Evolutionary conservation across 2,329 filamentous ascomycete species (phyloP).

Genomic region (Mycogone perniciosa): DNA sequence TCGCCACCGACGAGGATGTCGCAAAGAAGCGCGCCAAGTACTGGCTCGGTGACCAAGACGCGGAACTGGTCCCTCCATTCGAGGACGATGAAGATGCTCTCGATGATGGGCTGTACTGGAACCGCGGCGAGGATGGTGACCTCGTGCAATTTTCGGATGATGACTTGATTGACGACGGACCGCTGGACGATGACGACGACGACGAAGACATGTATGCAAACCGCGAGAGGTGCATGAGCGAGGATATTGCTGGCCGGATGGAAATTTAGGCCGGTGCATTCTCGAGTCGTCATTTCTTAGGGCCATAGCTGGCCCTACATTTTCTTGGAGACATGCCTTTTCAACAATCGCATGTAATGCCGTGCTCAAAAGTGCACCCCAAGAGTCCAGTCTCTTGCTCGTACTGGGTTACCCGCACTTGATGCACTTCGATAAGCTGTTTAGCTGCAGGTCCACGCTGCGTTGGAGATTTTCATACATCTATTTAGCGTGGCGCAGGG

Average conservation of each 20-base stretch:
- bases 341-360: conserved; percentile 5
- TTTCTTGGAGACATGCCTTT: neutral
- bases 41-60: conserved; percentile 71
- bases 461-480: neutral
- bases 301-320: neutral
- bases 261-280: conserved; percentile 42
- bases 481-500: conserved; percentile 23
- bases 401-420: neutral
- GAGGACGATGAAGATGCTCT: conserved; percentile 43
- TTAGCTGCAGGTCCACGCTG: neutral
- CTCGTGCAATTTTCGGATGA: conserved; percentile 48
- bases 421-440: neutral
- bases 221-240: conserved; percentile 51
- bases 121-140: conserved; percentile 52
- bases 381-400: neutral
- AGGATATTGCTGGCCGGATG: conserved; percentile 57
- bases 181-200: conserved; percentile 40
- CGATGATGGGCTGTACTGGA: conserved; percentile 49
- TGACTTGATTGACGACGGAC: conserved; percentile 32
- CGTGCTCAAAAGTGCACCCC: neutral
- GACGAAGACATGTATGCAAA: conserved; percentile 34
- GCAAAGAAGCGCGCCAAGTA: conserved; percentile 70
- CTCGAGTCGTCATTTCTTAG: neutral
- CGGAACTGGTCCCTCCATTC: conserved; percentile 39
- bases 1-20: conserved; percentile 28